Evolutionary conservation across 2,329 filamentous ascomycete genomes (phyloP).

Genomic region (Scedosporium apiospermum): DNA sequence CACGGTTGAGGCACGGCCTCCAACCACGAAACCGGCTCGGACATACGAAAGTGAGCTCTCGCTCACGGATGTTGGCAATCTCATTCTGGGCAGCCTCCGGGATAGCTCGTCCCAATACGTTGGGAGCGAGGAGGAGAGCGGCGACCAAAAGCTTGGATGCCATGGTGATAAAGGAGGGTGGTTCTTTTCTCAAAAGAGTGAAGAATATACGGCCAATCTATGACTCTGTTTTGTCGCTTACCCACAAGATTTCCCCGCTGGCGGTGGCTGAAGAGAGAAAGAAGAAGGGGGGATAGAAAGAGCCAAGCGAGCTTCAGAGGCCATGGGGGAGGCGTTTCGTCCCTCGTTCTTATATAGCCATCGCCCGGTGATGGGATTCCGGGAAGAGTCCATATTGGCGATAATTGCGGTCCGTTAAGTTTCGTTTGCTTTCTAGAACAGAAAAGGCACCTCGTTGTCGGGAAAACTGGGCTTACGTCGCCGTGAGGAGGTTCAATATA

Average conservation of each 20-base stretch:
- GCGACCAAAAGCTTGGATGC: slow-evolving; percentile 9
- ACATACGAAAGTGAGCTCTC: slow-evolving; percentile 4
- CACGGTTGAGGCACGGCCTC: neutral
- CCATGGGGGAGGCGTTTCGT: neutral
- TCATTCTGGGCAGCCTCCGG: slow-evolving; percentile 3
- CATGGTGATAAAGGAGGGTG: slow-evolving; percentile 8
- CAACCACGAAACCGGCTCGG: neutral
- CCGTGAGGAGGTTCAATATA: slow-evolving; percentile 1
- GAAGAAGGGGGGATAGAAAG: neutral
- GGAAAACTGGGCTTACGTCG: neutral
- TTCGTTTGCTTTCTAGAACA: neutral
- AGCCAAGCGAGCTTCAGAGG: neutral
- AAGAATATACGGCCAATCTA: neutral
- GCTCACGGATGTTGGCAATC: slow-evolving; percentile 1
- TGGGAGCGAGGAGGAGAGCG: slow-evolving; percentile 11
- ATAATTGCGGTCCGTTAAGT: neutral
- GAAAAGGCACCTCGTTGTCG: neutral
- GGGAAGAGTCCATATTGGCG: neutral
- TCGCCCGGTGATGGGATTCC: neutral
- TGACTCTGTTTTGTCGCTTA: neutral
- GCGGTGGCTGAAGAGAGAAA: neutral
- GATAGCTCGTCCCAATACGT: slow-evolving; percentile 10
- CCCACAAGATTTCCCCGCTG: neutral
- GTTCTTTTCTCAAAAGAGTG: neutral
- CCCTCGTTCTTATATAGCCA: neutral